Percentiles rank a stretch among this genome's conserved stretches.
Conservation (phyloP, 2,329 filamentous ascomycete genomes). For the Penicillium sp. region DNA sequence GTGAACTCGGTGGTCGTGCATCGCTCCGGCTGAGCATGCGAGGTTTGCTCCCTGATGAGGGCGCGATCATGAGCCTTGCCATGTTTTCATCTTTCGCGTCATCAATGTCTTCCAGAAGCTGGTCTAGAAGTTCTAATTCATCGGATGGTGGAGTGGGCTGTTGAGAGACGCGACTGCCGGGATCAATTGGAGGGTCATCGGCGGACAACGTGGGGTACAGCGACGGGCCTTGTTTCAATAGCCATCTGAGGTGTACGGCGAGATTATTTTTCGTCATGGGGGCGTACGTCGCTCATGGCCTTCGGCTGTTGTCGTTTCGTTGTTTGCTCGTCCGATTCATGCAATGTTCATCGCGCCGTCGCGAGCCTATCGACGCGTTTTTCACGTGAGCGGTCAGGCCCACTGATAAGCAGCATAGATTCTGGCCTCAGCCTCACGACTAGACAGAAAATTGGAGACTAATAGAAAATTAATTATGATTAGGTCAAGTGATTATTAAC, state of each 20-base stretch:
- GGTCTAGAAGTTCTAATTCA: constrained; percentile 21
- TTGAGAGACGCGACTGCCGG: constrained; percentile 23
- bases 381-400: constrained; percentile 30
- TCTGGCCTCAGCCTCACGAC: not conserved
- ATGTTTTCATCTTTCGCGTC: constrained; percentile 38
- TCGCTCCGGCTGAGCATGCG: constrained; percentile 41
- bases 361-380: constrained; percentile 25
- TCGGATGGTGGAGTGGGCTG: constrained; percentile 22
- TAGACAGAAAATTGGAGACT: not conserved
- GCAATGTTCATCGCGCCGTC: constrained; percentile 11
- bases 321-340: not conserved
- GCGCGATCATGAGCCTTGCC: constrained; percentile 48
- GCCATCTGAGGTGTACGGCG: constrained; percentile 49
- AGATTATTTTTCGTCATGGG: constrained; percentile 55
- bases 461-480: not conserved
- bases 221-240: constrained; percentile 44
- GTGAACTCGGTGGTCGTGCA: constrained; percentile 20
- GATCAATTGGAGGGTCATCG: constrained; percentile 26
- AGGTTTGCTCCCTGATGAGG: constrained; percentile 44
- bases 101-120: constrained; percentile 28
- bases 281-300: constrained; percentile 36
- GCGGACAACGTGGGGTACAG: constrained; percentile 34
- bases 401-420: constrained; percentile 2
- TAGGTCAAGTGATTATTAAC: not conserved
- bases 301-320: constrained; percentile 12